Base-by-base conservation (phyloP, 2,329 filamentous ascomycete species). In the Clonostachys sp. region DNA sequence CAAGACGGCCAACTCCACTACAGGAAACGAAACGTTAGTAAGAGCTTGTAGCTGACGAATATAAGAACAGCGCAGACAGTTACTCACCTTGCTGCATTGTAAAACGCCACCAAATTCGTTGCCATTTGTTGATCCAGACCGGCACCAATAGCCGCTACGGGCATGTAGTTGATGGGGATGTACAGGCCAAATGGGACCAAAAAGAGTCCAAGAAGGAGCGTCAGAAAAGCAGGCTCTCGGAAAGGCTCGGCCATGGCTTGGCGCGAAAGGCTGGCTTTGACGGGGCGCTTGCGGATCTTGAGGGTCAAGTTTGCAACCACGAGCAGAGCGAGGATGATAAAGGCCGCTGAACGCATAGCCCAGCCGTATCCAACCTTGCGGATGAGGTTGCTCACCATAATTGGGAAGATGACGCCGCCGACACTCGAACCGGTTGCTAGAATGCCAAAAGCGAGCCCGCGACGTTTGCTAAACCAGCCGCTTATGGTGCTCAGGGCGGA, bases 381-480 rank as follows among this genome's bases (percentile, higher is more conserved):
- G 39, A 64, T 63, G 3, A 66, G 43, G 5, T 54, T 54, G 8
- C 51, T 54, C 2, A 67, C 47, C 51, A 66, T 61, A 42, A 68
- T 61, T 9, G 65, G 65, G 39, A 66, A 58, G 33, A 68, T 48
- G 33, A 65, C 57, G 6, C 63, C 63, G 38, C 65, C 64, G 6
- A 66, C 44, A 13, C 50, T 56, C 2, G 61, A 60, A 2, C 63
- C 63, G 8, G 57, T 53, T 8, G 41, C n/a, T 2, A 78, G 75
- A 6, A 84, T 59, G 2, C 80, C 81, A 39, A 83, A 74, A 4
- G 78, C 80, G 6, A 85, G 60, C 0, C 72, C 73, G 47, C 78
- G 71, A 49, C 68, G 73, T 45, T 66, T 69, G 45, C 54, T 52
- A 45, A 69, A 68, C 61, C 65, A 69, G 8, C 55, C 59, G 5